Evolutionary conservation across 805 yeast species (phyloP), one percentile per base, ranked within the genome.

Genomic region (Metschnikowia orientalis): DNA sequence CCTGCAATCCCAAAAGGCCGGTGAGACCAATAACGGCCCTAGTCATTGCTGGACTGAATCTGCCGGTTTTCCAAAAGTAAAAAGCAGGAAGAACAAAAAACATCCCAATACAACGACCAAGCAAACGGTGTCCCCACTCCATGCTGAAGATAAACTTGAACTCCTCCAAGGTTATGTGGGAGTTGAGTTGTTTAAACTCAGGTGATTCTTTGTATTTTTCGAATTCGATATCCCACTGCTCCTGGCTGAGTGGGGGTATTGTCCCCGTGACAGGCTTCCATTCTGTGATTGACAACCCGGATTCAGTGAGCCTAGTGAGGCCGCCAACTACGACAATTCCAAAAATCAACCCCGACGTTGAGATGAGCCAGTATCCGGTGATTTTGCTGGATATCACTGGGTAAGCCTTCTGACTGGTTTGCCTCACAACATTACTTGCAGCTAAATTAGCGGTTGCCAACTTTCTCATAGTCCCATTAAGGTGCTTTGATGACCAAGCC

Each of bases 241-340:
- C 62, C 48, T 86, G 79, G 38, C 63, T 75, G 50, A 83, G 53
- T 0, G 98, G 98, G 2, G 99, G 99, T 9, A 92, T 59, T 2
- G 94, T 65, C 28, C 99, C 99, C 0, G 98, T 87, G 17, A 92
- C 88, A 1, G 99, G 99, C 56, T 80, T 86, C 99, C 99, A 92
- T 54, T 92, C 98, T 1, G 97, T 92, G 56, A 92, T 92, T 29
- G 95, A 83, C 28, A 92, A 67, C 0, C 98, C 99, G 0, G 95
- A 85, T 54, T 92, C 99, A 0, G 98, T 92, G 27, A 92, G 69
- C 50, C 99, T 74, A 0, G 98, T 92, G 28, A 92, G 69, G 1
- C 99, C 99, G 28, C 98, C 99, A 4, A 92, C 68, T n/a, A 92
- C 79, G 10, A 92, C 97, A 41, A 92, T 92, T 21, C 95, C 96